Conservation (phyloP, 2,329 filamentous ascomycete species). For the Clarireedia hainanense region DNA sequence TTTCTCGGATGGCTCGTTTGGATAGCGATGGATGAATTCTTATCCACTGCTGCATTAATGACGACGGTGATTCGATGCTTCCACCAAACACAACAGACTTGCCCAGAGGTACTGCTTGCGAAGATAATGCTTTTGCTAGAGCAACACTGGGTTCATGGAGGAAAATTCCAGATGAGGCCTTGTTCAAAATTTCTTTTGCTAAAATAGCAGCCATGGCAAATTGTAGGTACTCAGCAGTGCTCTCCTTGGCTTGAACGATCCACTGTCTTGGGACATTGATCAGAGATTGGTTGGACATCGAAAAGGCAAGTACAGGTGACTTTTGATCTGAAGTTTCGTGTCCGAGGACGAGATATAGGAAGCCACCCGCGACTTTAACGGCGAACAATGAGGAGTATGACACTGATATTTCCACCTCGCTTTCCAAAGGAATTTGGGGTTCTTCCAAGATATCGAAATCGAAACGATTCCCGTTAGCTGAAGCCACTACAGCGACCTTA, state of each 20-base stretch:
- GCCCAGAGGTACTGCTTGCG: background rate
- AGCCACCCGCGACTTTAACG: background rate
- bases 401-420: background rate
- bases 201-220: background rate
- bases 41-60: background rate
- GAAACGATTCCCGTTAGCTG: background rate
- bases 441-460: background rate
- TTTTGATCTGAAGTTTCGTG: background rate
- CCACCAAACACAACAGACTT: background rate
- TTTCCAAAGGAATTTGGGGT: background rate
- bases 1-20: slow-evolving; percentile 7
- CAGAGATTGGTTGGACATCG: background rate
- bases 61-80: background rate
- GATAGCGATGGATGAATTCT: background rate
- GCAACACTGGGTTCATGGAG: background rate
- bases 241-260: background rate
- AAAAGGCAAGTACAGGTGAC: background rate
- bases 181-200: background rate
- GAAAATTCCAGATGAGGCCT: background rate
- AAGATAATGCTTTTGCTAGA: background rate
- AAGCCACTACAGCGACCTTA: background rate
- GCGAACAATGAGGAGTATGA: background rate
- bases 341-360: background rate
- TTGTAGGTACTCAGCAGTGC: background rate
- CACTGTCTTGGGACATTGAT: background rate